Percentiles rank a stretch among this genome's conserved stretches.
Conservation (phyloP, 179 eudicot species). For the Heliamphora pulchella region DNA sequence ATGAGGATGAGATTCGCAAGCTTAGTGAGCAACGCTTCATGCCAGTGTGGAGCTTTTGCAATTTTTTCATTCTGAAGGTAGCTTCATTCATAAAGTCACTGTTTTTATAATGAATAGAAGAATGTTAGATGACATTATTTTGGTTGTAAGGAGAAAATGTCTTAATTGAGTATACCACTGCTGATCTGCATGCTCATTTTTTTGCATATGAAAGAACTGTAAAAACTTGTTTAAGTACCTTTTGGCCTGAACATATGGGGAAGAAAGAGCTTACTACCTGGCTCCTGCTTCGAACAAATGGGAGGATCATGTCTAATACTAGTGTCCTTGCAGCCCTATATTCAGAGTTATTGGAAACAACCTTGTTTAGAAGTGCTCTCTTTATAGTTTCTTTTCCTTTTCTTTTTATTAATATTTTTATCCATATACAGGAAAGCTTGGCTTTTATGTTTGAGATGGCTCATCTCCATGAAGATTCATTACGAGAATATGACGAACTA, state of each 20-base stretch:
- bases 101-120: neutral
- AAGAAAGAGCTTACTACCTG: neutral
- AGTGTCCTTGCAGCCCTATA: conserved; percentile 3
- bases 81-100: conserved; percentile 1
- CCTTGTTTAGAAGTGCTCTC: conserved; percentile 7
- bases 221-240: neutral
- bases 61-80: conserved; percentile 92
- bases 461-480: conserved; percentile 92
- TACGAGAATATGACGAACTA: conserved; percentile 94
- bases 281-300: neutral
- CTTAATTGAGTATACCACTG: neutral
- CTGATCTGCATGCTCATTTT: conserved; percentile 9
- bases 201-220: neutral
- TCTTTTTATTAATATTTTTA: conserved; percentile 7
- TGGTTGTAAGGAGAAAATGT: conserved; percentile 2
- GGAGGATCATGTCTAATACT: neutral
- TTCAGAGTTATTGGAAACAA: neutral
- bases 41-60: conserved; percentile 98
- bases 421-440: conserved; percentile 72
- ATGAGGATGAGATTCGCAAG: conserved; percentile 94
- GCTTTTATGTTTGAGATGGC: conserved; percentile 98
- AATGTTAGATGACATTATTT: conserved; percentile 1
- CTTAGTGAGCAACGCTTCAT: conserved; percentile 89
- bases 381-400: neutral
- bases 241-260: neutral